Conservation (phyloP, 2,329 filamentous ascomycete genomes). For the Alternaria brassicicola region DNA sequence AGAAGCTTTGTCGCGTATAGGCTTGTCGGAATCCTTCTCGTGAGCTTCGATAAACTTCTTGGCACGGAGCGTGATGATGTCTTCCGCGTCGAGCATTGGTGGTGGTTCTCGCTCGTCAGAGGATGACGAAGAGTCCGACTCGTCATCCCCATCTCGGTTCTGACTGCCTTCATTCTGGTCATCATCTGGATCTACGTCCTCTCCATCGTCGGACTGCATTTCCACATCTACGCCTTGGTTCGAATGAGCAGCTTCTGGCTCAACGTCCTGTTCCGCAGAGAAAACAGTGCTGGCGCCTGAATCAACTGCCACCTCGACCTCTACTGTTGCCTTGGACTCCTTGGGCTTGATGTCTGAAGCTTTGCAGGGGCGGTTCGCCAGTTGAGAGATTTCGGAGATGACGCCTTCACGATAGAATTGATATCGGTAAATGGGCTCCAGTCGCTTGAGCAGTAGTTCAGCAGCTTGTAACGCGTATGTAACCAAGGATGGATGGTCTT, state of each 20-base stretch:
- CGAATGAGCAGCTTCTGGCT: conserved; percentile 58
- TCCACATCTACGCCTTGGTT: conserved; percentile 61
- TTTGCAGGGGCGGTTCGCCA: conserved; percentile 63
- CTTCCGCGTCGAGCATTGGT: conserved; percentile 62
- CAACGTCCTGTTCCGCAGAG: conserved; percentile 42
- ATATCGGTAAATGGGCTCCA: conserved; percentile 89
- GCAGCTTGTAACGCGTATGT: conserved; percentile 87
- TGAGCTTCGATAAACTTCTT: conserved; percentile 84
- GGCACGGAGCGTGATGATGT: conserved; percentile 76
- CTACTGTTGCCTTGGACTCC: conserved; percentile 32
- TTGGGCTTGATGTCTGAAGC: conserved; percentile 37
- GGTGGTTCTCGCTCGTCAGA: conserved; percentile 35
- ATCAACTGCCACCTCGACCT: conserved; percentile 31
- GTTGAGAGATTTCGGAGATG: conserved; percentile 84
- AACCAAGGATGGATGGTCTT: conserved; percentile 87
- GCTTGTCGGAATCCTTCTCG: conserved; percentile 75
- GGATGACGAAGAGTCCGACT: conserved; percentile 68
- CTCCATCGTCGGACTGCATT: conserved; percentile 58
- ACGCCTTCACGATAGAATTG: conserved; percentile 98
- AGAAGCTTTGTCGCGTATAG: conserved; percentile 78
- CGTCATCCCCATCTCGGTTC: conserved; percentile 65
- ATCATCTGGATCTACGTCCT: conserved; percentile 62
- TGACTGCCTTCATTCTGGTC: conserved; percentile 64
- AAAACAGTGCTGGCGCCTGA: conserved; percentile 33
- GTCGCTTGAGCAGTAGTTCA: conserved; percentile 80